Percentiles rank a stretch among this genome's conserved stretches.
These are phyloP conservation scores for Aspergillus uvarum DNA, from an alignment of 2,329 filamentous ascomycete genomes.

Conservation along the genomic window DNA sequence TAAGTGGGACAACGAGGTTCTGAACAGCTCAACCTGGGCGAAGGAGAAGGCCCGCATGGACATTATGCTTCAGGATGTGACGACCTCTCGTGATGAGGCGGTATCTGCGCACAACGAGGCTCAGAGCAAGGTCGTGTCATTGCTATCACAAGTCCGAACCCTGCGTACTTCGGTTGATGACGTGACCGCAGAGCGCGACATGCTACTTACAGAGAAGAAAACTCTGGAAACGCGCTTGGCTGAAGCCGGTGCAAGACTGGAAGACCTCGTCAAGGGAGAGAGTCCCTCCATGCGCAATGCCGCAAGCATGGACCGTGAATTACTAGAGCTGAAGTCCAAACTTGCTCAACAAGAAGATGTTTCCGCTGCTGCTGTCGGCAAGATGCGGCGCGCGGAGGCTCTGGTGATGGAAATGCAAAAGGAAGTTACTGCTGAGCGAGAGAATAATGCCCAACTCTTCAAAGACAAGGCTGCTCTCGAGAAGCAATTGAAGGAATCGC, in stretches of 20 bases:
- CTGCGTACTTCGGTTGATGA: conserved; percentile 85
- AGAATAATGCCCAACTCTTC: conserved; percentile 75
- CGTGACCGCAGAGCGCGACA: conserved; percentile 78
- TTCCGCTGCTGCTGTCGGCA: conserved; percentile 85
- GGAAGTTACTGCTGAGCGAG: conserved; percentile 82
- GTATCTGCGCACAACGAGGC: conserved; percentile 91
- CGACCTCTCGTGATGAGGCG: conserved; percentile 89
- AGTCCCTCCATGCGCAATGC: conserved; percentile 87
- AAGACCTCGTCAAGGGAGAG: conserved; percentile 81
- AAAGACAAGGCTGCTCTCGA: conserved; percentile 88
- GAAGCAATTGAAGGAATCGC: conserved; percentile 85
- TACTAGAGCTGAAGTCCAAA: conserved; percentile 83
- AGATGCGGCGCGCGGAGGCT: conserved; percentile 93
- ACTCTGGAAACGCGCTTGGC: conserved; percentile 79
- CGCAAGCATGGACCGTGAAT: conserved; percentile 81
- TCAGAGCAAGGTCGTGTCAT: conserved; percentile 85
- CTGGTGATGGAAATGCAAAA: conserved; percentile 87
- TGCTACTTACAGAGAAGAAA: conserved; percentile 83
- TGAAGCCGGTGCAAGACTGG: conserved; percentile 83
- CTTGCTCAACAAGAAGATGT: conserved; percentile 94
- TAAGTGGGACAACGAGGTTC: conserved; percentile 97
- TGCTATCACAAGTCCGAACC: conserved; percentile 83
- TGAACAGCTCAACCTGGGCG: conserved; percentile 96
- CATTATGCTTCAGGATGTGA: conserved; percentile 82
- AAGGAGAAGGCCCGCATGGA: conserved; percentile 96